Base-by-base conservation (phyloP, 2,329 filamentous ascomycete genomes). In the Clarireedia homoeocarpa region DNA sequence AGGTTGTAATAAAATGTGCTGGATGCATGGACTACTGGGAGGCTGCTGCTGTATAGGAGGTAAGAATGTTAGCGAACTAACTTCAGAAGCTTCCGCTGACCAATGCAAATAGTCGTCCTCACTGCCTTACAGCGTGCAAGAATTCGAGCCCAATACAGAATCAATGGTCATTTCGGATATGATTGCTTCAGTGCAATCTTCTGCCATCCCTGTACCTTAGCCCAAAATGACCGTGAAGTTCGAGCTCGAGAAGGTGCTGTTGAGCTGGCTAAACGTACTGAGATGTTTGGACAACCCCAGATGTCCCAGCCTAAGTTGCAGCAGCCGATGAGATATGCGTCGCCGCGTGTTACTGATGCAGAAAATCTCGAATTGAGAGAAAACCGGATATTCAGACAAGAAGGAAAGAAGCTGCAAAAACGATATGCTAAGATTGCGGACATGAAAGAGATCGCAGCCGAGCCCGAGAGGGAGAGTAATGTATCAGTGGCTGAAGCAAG, bases 181-280 rank as follows among this genome's bases (percentile, higher is more conserved):
- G 75, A 77, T 60, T 56, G 70, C 15, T 55, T 70, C 0, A 64
- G 65, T 23, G 65, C 67, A 1, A 70, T 67, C 26, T 75, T 71
- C 57, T 77, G 74, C 60, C 70, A 69, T 12, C 70, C 69, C 48
- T 76, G 74, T 56, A 66, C 69, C 9, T 65, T 70, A 1, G 70
- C 75, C 52, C 72, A 75, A 61, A 72, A 73, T 58, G 75, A 77
- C 63, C 66, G 72, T 36, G 75, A 77, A 61, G 66, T 77, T 4
- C 67, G 67, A 50, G 66, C 65, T 10, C 65, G 75, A 52, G 74
- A 77, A 62, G 72, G 66, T 10, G 55, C 63, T n/a, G 39, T 55
- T n/a, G 62, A 46, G 6, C 55, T 56, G 24, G 45, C 42, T 38
- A 52, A 51, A 39, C 30, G 30, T 36, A 53, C 27, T 20, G 53